Base-by-base conservation (phyloP, 192 early-diverging fungal species). In the Backusella australiensis region DNA sequence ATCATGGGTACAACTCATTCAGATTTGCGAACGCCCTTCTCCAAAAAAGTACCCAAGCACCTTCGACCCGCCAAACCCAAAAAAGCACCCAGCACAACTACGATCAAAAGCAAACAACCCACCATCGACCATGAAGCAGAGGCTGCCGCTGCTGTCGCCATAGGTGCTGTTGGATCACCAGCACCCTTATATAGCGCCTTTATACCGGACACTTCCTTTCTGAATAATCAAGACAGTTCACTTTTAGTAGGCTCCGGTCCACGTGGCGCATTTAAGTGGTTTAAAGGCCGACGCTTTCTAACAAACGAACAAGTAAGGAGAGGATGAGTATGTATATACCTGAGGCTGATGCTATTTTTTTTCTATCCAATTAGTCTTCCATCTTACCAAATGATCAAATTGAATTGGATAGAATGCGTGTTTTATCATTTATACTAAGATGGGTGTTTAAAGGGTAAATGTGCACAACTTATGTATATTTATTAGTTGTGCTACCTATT, bases 371-470 rank as follows among this genome's bases (percentile, higher is more conserved):
- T 32, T 36, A 36, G 34, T 15, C 35, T 36, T 3, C 15, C 0
- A 12, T 80, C 17, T 49, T 82, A 39, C 81, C 81, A 1, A 72
- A 72, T 15, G 81, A 82, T 71, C 69, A 75, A 44, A 38, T 44
- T 14, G 81, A 82, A 36, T 29, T 79, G 26, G 81, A 82, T 66
- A 56, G 81, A 32, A 36, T 72, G 15, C 74, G 78, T 29, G 72
- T 82, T 17, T 68, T 78, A 32, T 59, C 73, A 46, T 82, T 76
- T 76, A 72, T 82, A 15, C 23, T 82, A 7, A 69, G 77, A 5
- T 82, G 81, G 81, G 72, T 74, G 7, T 79, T 82, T 74, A 70
- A 71, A 77, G 77, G 75, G 81, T 82, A 75, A 67, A 17, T 74
- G 19, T 34, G 26, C 17, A 70, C 53, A 69, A 63, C 70, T 35